A percentile compares a stretch with the other conserved stretches of the same genome.
Conservation (phyloP, 2,329 filamentous ascomycete species). For the Helicocarpus griseus region DNA sequence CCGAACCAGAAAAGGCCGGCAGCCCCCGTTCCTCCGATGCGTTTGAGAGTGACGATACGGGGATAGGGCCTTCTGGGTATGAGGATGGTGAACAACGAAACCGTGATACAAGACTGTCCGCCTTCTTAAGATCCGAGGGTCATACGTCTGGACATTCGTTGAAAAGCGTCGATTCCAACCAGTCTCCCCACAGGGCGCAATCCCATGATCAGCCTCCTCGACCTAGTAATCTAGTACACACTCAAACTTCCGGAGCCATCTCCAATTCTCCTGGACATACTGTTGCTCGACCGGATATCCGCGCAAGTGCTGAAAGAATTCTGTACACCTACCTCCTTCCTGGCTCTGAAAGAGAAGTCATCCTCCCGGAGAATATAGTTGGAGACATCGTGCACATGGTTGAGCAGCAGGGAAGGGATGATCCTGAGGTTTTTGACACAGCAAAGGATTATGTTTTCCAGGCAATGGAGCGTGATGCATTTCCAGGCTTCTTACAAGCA, state of each 20-base stretch:
- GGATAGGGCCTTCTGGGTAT: slow-evolving; percentile 45
- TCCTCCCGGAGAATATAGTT: slow-evolving; percentile 78
- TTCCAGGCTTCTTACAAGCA: slow-evolving; percentile 86
- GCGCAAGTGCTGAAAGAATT: slow-evolving; percentile 92
- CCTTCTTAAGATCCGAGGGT: slow-evolving; percentile 62
- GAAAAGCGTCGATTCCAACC: slow-evolving; percentile 40
- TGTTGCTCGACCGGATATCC: slow-evolving; percentile 80
- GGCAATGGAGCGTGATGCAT: slow-evolving; percentile 99
- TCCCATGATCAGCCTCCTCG: slow-evolving; percentile 41
- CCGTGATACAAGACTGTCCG: slow-evolving; percentile 82
- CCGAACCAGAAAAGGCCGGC: slow-evolving; percentile 69
- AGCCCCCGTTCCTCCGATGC: slow-evolving; percentile 48
- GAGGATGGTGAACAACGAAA: slow-evolving; percentile 59
- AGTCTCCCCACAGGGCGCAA: slow-evolving; percentile 28
- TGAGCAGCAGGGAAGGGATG: slow-evolving; percentile 83
- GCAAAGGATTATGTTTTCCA: slow-evolving; percentile 99
- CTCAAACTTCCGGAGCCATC: slow-evolving; percentile 51
- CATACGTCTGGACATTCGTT: slow-evolving; percentile 41
- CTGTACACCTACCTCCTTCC: slow-evolving; percentile 95
- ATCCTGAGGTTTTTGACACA: slow-evolving; percentile 92
- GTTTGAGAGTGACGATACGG: slow-evolving; percentile 1
- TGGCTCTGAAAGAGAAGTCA: slow-evolving; percentile 93
- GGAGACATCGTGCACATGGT: slow-evolving; percentile 78
- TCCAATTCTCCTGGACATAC: slow-evolving; percentile 76
- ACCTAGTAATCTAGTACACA: slow-evolving; percentile 53